phyloP scores from a whole-genome alignment of 495 filamentous ascomycete genomes.

The Elasticomyces elasticus region DNA sequence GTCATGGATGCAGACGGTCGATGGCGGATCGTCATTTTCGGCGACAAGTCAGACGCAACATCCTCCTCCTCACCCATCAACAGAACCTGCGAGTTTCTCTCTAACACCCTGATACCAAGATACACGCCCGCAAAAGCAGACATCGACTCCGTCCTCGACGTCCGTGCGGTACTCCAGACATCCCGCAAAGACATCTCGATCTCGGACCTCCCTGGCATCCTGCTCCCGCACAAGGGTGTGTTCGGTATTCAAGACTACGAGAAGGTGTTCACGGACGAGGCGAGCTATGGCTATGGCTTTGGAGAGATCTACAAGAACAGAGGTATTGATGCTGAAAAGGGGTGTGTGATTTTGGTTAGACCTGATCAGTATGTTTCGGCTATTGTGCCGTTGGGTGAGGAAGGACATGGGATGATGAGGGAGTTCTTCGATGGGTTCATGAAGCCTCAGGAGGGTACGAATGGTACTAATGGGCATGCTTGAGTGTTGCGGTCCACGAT shows the following conservation, averaged over 20 bases:
- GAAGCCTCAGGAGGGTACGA: conserved; percentile 1
- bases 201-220: conserved; percentile 11
- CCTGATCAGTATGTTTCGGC: conserved; percentile 57
- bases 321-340: conserved; percentile 50
- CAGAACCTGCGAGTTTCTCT: conserved; percentile 12
- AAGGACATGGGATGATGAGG: conserved; percentile 3
- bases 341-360: conserved; percentile 50
- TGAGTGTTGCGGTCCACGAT: too few relatives aligned
- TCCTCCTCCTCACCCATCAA: conserved; percentile 3
- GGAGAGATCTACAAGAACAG: conserved; percentile 55
- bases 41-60: conserved; percentile 9
- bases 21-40: conserved; percentile 54
- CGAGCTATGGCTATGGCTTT: conserved; percentile 39
- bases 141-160: conserved; percentile 21
- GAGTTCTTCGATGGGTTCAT: conserved; percentile 18
- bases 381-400: conserved; percentile 15
- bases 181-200: conserved; percentile 4
- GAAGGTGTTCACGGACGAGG: conserved; percentile 57
- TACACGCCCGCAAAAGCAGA: conserved; percentile 17
- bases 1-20: conserved; percentile 44
- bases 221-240: conserved; percentile 18
- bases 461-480: conserved; percentile 9
- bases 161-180: conserved; percentile 17
- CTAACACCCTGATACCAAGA: conserved; percentile 5
- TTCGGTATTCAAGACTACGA: conserved; percentile 42